Percentiles rank a stretch among this genome's conserved stretches.
Evolutionary conservation across 306 rosid species (phyloP).

Genomic region (Vicia sativa): DNA sequence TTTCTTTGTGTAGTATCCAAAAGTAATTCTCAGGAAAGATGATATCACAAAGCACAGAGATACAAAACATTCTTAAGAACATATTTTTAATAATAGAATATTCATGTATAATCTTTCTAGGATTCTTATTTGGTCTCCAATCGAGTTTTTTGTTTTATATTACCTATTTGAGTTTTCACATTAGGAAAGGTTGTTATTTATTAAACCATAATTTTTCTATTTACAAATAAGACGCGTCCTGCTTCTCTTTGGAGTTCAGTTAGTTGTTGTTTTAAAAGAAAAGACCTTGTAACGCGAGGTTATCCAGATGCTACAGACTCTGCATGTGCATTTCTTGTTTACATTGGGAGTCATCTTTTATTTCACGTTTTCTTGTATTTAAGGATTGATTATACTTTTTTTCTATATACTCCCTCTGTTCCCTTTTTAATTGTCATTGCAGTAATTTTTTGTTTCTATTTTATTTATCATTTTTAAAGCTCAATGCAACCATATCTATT

Average conservation of each 20-base stretch:
- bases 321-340: slow-evolving; percentile 9
- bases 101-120: slow-evolving; percentile 11
- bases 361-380: not conserved
- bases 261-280: slow-evolving; percentile 11
- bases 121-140: not conserved
- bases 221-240: slow-evolving; percentile 5
- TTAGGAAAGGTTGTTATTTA: slow-evolving; percentile 5
- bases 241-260: slow-evolving; percentile 4
- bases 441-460: not conserved
- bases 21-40: slow-evolving; percentile 18
- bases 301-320: not conserved
- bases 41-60: slow-evolving; percentile 18
- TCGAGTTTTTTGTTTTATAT: not conserved
- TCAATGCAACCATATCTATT: not conserved
- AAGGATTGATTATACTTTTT: not conserved
- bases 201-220: not conserved
- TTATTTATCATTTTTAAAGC: not conserved
- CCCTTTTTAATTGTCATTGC: not conserved
- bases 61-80: slow-evolving; percentile 10
- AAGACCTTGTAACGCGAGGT: not conserved
- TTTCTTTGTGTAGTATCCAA: not conserved
- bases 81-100: slow-evolving; percentile 21
- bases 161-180: slow-evolving; percentile 8
- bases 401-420: not conserved
- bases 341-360: slow-evolving; percentile 1